phyloP scores from a whole-genome alignment of 2,329 filamentous ascomycete genomes.

The Aureobasidium sp. region DNA sequence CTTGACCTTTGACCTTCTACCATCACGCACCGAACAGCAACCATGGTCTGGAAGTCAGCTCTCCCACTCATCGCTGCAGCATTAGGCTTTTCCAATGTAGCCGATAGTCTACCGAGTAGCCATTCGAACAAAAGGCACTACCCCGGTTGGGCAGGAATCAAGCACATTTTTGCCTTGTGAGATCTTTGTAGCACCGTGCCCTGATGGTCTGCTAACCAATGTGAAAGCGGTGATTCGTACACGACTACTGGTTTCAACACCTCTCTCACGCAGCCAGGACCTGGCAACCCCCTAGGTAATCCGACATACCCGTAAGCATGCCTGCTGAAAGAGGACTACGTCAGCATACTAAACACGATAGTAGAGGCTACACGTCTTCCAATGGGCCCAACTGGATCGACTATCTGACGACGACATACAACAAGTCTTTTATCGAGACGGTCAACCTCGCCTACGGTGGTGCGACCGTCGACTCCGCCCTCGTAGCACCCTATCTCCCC shows the following conservation, averaged over 20 bases:
- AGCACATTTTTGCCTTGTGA: conserved; percentile 22
- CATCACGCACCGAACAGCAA: background rate
- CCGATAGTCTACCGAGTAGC: background rate
- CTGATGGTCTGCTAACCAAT: background rate
- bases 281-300: conserved; percentile 52
- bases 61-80: background rate
- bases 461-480: conserved; percentile 34
- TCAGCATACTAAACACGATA: background rate
- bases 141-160: conserved; percentile 20
- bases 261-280: conserved; percentile 41
- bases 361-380: conserved; percentile 20
- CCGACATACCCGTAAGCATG: conserved; percentile 38
- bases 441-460: conserved; percentile 45
- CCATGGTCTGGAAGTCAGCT: background rate
- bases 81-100: background rate
- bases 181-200: background rate
- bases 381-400: conserved; percentile 49
- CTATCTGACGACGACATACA: conserved; percentile 38
- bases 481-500: conserved; percentile 43
- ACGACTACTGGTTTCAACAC: conserved; percentile 51
- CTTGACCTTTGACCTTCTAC: background rate
- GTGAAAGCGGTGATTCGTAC: conserved; percentile 48
- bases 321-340: background rate
- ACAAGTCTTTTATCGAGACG: conserved; percentile 37
- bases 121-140: conserved; percentile 11